Evolutionary conservation across 371 early-diverging fungal species (phyloP), one percentile per base, ranked within the genome.

Genomic region (Dichotomocladium elegans): DNA sequence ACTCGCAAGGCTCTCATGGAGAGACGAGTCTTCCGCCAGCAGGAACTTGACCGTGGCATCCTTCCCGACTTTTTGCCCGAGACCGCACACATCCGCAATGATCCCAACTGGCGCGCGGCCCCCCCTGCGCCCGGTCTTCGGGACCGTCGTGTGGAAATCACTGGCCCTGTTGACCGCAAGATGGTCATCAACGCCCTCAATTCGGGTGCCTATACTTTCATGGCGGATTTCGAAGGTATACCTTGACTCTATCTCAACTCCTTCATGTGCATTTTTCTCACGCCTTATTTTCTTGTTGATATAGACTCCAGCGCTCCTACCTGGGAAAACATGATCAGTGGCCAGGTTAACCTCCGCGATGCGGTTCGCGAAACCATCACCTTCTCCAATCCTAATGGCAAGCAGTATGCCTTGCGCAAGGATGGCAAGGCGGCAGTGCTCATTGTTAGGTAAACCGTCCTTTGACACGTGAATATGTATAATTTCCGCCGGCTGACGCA

Each of bases 121-220:
- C 61, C 63, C 27, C 95, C 94, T 47, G 95, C 92, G 9, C 96
- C 95, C 5, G 96, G 96, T 4, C 74, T 96, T 37, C 74, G 82
- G 11, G 95, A 96, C 72, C 87, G 97, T 42, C 85, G 96, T 43
- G 95, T 95, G 47, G 97, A 96, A 74, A 96, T 96, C 72, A 96
- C 97, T 37, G 97, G 97, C 15, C 97, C 97, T 12, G 95, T 95
- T 34, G 96, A 94, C 74, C 87, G 97, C 62, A 96, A 96, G 77
- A 96, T 96, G 97, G 94, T 96, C 61, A 96, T 96, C 72, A 96
- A 96, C 58, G 97, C 95, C 25, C 78, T 95, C 62, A 96, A 95
- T 80, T 87, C 93, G 9, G 94, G 91, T 8, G 90, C 97, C 25
- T 73, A 78, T 53, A 93, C 93, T 43, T 96, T 87, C 70, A 96